These are phyloP conservation scores for Parathielavia appendiculata DNA, from an alignment of 495 filamentous ascomycete species.

Conservation along the genomic window DNA sequence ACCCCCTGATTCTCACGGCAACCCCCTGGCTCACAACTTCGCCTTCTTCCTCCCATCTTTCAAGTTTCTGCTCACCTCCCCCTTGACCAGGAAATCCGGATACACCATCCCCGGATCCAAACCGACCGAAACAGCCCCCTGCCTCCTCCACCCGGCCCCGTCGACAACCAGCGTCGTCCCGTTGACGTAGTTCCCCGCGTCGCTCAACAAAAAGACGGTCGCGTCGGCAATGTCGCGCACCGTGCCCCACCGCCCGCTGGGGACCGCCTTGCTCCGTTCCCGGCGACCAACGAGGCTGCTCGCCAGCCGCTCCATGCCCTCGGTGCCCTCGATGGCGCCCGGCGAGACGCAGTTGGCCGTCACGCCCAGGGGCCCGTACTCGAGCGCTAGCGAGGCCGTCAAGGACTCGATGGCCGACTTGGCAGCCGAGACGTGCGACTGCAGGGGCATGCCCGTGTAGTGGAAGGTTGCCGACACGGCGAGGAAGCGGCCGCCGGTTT, in stretches of 20 bases:
- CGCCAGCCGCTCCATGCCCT: conserved; percentile 53
- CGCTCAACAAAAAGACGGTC: conserved; percentile 79
- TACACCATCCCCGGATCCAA: conserved; percentile 43
- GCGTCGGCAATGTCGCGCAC: conserved; percentile 89
- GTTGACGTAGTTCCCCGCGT: conserved; percentile 78
- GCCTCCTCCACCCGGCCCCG: conserved; percentile 64
- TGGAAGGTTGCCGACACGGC: conserved; percentile 87
- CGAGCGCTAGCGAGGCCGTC: conserved; percentile 66
- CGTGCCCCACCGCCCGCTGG: conserved; percentile 69
- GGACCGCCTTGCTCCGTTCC: conserved; percentile 39
- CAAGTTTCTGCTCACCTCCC: conserved; percentile 39
- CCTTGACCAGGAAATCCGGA: conserved; percentile 40
- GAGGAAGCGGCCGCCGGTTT: conserved; percentile 77
- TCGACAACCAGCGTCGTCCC: conserved; percentile 76
- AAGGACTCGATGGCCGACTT: conserved; percentile 89
- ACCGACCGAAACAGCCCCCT: conserved; percentile 41
- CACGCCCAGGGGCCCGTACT: conserved; percentile 83
- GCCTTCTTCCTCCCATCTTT: conserved; percentile 39
- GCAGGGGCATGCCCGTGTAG: conserved; percentile 76
- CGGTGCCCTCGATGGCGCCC: conserved; percentile 66
- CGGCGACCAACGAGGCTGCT: conserved; percentile 32
- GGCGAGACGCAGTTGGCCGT: conserved; percentile 84
- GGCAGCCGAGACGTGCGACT: conserved; percentile 79
- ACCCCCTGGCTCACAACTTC: conserved; percentile 34
- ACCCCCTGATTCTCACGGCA: background rate